Conservation (phyloP, 768 basidiomycete species). For the Gloeophyllum trabeum region DNA sequence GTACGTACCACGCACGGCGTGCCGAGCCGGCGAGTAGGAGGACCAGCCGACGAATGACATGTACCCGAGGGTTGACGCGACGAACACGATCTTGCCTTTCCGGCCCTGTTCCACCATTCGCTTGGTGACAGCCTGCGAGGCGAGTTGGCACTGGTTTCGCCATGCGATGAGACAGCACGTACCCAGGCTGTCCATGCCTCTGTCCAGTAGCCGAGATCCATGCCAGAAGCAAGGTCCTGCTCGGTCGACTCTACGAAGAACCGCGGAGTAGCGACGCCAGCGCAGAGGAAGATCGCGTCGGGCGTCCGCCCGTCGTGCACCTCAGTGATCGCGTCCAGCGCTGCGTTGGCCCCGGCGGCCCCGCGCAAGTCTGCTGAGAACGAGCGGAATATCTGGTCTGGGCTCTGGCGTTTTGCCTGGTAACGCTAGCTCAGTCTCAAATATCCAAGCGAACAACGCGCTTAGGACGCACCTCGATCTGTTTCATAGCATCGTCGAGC, state of each 20-base stretch:
- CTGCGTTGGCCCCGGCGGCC: constrained; percentile 39
- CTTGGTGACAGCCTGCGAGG: constrained; percentile 49
- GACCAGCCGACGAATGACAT: constrained; percentile 72
- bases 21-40: constrained; percentile 76
- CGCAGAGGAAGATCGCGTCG: constrained; percentile 72
- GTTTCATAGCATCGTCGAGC: constrained; percentile 44
- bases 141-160: neutral
- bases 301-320: constrained; percentile 49
- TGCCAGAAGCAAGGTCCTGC: constrained; percentile 39
- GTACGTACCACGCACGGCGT: constrained; percentile 68
- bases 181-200: constrained; percentile 45
- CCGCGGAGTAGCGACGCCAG: constrained; percentile 59
- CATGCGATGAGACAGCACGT: constrained; percentile 9
- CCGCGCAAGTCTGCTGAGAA: constrained; percentile 58
- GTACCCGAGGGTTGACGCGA: constrained; percentile 64
- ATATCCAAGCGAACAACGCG: neutral
- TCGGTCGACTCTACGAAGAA: constrained; percentile 67
- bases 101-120: constrained; percentile 43
- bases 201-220: constrained; percentile 46
- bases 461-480: constrained; percentile 46
- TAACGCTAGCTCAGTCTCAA: neutral
- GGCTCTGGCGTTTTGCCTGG: constrained; percentile 40
- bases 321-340: constrained; percentile 48
- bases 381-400: constrained; percentile 48
- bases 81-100: constrained; percentile 64